phyloP scores from a whole-genome alignment of 2,329 filamentous ascomycete species.

The Davidsoniella australis region DNA sequence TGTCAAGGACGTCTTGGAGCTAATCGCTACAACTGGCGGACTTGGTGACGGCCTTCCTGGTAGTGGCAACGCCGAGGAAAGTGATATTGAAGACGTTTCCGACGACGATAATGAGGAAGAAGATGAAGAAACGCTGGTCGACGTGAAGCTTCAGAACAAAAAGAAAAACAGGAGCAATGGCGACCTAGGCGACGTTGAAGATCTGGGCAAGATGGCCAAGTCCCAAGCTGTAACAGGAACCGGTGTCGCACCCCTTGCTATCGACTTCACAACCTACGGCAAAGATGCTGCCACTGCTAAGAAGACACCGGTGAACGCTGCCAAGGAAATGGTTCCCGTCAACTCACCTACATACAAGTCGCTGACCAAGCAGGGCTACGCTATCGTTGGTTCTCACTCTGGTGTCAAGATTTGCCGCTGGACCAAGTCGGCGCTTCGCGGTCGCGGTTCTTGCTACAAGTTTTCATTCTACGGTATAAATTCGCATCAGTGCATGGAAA shows the following conservation, averaged over 20 bases:
- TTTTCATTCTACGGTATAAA: constrained; percentile 94
- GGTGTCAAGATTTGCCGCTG: constrained; percentile 96
- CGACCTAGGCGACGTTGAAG: constrained; percentile 64
- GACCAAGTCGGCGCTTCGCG: constrained; percentile 92
- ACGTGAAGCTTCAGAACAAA: constrained; percentile 27
- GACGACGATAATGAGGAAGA: constrained; percentile 34
- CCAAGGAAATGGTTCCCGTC: constrained; percentile 87
- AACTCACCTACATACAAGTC: constrained; percentile 75
- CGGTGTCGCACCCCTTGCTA: constrained; percentile 39
- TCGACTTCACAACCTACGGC: constrained; percentile 72
- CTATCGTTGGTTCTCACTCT: constrained; percentile 86
- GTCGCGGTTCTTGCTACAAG: constrained; percentile 92
- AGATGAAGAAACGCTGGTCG: constrained; percentile 32
- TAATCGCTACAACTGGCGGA: constrained; percentile 40
- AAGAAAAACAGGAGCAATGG: constrained; percentile 19
- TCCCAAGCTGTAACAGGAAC: constrained; percentile 18
- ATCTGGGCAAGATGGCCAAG: constrained; percentile 52
- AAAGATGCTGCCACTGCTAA: constrained; percentile 29
- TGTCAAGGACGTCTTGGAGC: constrained; percentile 51
- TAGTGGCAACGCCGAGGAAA: constrained; percentile 71
- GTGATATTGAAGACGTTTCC: constrained; percentile 55
- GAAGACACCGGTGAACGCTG: constrained; percentile 25
- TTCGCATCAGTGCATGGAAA: constrained; percentile 97
- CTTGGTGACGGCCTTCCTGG: constrained; percentile 52
- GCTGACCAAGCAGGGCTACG: constrained; percentile 91